Evolutionary conservation across 768 basidiomycete species (phyloP), one percentile per base, ranked within the genome.

Genomic region (Kwoniella mangroviensis): DNA sequence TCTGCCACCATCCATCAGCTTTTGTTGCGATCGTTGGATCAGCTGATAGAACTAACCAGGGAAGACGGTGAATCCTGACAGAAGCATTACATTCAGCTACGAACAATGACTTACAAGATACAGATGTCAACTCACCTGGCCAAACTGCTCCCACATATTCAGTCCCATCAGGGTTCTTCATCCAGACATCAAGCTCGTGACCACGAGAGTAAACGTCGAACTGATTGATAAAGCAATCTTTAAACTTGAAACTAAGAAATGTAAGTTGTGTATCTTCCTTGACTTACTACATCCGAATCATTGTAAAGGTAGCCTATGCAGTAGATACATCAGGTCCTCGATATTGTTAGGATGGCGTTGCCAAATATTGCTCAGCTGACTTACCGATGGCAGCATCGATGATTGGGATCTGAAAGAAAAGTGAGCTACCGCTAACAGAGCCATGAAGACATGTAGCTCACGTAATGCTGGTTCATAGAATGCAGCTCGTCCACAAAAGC

Each of bases 151-250:
- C 92, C 1, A 91, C 78, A 79, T 90, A 92, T 74, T 89, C 86
- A 45, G 88, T 86, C 0, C 88, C 89, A 75, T 92, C 89, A 0
- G 89, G 89, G 79, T 92, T 92, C 74, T 88, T 91, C 61, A 93
- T 87, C 81, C 89, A 92, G 0, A 88, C 86, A 58, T 88, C 86
- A n/a, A 73, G 63, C 71, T 89, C 88, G 21, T 84, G 81, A 55
- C 92, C 92, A 43, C 86, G 82, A 6, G 86, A 86, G 79, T 90
- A 92, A 9, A 90, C 88, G 73, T 88, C 84, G 77, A 91, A 80
- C 63, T 65, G 54, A 13, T 49, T 65, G 40, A 13, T 17, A 49
- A 4, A 49, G 12, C 21, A 11, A 24, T 5, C 7, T 12, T n/a
- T 56, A 21, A 66, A 40, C 43, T 58, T 34, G 13, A 15, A 65